Conservation (phyloP, 345 rosid species). For the Brassica juncea region DNA sequence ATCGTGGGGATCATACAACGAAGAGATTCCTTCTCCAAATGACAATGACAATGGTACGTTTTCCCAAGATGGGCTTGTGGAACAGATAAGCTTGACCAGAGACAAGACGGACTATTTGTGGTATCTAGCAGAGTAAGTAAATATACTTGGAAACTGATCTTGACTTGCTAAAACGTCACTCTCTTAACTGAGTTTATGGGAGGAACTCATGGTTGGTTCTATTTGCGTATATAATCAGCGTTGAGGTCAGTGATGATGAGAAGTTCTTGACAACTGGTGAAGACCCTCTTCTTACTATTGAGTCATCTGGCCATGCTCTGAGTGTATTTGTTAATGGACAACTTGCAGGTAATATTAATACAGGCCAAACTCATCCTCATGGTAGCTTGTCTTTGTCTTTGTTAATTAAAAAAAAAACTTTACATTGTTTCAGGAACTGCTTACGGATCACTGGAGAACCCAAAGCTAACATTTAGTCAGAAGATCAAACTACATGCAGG, state of each 20-base stretch:
- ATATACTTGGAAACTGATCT: not conserved
- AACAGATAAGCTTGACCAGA: constrained; percentile 71
- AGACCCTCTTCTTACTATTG: constrained; percentile 55
- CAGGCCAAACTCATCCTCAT: constrained; percentile 3
- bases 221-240: constrained; percentile 35
- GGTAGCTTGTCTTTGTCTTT: not conserved
- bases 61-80: constrained; percentile 61
- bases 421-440: constrained; percentile 54
- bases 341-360: constrained; percentile 52
- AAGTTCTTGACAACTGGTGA: constrained; percentile 49
- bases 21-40: constrained; percentile 55
- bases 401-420: not conserved
- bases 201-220: constrained; percentile 58
- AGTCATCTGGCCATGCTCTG: constrained; percentile 70
- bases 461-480: constrained; percentile 63
- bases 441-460: constrained; percentile 57
- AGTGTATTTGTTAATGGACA: constrained; percentile 75
- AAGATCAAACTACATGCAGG: constrained; percentile 35
- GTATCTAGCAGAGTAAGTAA: constrained; percentile 89
- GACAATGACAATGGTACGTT: constrained; percentile 49
- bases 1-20: constrained; percentile 76
- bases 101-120: constrained; percentile 86
- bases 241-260: constrained; percentile 42
- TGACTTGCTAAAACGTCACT: constrained; percentile 40
- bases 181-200: constrained; percentile 62